Conservation (phyloP, 805 yeast genomes). For the Starmera dryadoides region DNA sequence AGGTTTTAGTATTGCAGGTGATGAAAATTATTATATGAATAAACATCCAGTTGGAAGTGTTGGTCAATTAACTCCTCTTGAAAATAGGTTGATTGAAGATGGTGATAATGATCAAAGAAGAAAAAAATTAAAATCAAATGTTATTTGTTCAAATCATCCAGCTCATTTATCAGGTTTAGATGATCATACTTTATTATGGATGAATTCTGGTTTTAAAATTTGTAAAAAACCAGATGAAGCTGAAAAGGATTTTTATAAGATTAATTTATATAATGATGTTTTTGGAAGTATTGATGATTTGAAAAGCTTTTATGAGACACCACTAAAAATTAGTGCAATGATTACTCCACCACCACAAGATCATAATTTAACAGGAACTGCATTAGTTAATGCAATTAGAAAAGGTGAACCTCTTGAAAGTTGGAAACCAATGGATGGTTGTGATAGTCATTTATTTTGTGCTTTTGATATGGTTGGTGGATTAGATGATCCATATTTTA, state of each 20-base stretch:
- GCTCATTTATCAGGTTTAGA: constrained; percentile 50
- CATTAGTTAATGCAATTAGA: constrained; percentile 26
- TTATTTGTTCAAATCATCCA: constrained; percentile 57
- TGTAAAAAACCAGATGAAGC: constrained; percentile 40
- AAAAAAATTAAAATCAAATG: constrained; percentile 24
- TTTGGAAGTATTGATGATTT: constrained; percentile 20
- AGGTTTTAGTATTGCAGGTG: constrained; percentile 50
- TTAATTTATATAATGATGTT: constrained; percentile 19
- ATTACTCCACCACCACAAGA: constrained; percentile 47
- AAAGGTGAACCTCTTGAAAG: constrained; percentile 48
- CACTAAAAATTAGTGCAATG: constrained; percentile 36
- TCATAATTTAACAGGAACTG: too few species aligned
- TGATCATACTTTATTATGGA: constrained; percentile 45
- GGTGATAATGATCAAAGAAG: constrained; percentile 21
- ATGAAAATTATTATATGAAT: constrained; percentile 46
- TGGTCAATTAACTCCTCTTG: constrained; percentile 29
- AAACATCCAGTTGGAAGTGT: constrained; percentile 50
- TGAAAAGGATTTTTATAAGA: constrained; percentile 27
- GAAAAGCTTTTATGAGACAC: constrained; percentile 29
- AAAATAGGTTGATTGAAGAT: constrained; percentile 18
- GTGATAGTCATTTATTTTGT: constrained; percentile 54
- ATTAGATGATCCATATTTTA: constrained; percentile 28
- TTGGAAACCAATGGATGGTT: constrained; percentile 48
- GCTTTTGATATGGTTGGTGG: constrained; percentile 54
- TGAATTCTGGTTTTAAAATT: constrained; percentile 53